Percentiles rank a stretch among this genome's conserved stretches.
phyloP scores from a whole-genome alignment of 2,329 filamentous ascomycete species.

The Fusarium beomiforme region DNA sequence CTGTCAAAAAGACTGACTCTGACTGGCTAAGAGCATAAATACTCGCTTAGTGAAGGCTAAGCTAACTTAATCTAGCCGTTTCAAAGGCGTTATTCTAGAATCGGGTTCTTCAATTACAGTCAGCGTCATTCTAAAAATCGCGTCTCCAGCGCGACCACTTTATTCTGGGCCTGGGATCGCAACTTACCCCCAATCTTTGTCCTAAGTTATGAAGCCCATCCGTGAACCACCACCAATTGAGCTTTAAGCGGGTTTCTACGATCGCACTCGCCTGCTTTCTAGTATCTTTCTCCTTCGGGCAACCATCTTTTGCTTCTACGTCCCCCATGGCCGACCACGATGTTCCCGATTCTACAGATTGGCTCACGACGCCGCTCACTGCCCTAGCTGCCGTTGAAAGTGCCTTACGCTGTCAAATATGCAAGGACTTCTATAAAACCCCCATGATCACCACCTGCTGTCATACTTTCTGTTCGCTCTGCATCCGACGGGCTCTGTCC shows the following conservation, averaged over 20 bases:
- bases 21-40: not conserved
- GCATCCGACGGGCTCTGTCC: slow-evolving; percentile 87
- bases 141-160: slow-evolving; percentile 38
- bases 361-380: slow-evolving; percentile 76
- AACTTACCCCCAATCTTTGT: not conserved
- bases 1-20: not conserved
- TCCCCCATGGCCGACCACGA: slow-evolving; percentile 48
- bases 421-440: slow-evolving; percentile 96
- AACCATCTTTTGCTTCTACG: not conserved
- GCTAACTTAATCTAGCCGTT: not conserved
- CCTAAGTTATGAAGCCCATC: not conserved
- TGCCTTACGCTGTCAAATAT: slow-evolving; percentile 92
- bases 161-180: slow-evolving; percentile 9
- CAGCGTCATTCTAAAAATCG: slow-evolving; percentile 30
- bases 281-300: not conserved
- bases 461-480: slow-evolving; percentile 96
- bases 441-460: slow-evolving; percentile 95
- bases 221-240: not conserved
- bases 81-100: slow-evolving; percentile 4
- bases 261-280: not conserved
- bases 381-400: slow-evolving; percentile 79
- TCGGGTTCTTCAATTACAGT: not conserved
- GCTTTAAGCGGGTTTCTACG: not conserved
- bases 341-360: slow-evolving; percentile 84
- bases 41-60: not conserved